Conservation (phyloP, 2,329 filamentous ascomycete species). For the Aureobasidium melanogenum region DNA sequence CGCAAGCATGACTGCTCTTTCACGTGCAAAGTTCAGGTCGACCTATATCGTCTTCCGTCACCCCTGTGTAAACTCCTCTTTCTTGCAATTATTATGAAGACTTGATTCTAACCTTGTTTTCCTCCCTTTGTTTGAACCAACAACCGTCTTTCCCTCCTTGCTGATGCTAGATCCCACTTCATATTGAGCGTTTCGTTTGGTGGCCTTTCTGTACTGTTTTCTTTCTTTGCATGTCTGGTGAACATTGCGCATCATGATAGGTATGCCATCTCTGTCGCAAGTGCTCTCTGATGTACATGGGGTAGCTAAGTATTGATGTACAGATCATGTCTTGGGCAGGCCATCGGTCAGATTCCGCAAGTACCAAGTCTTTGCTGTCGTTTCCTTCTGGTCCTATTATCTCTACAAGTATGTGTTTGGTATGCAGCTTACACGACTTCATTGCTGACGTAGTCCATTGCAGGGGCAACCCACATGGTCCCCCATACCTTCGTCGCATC, state of each 20-base stretch:
- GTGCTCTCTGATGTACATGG: not conserved
- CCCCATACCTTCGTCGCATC: constrained; percentile 61
- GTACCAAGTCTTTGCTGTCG: constrained; percentile 82
- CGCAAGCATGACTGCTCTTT: not conserved
- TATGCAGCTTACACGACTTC: constrained; percentile 14
- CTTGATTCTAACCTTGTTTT: not conserved
- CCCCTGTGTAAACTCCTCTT: not conserved
- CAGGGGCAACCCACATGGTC: constrained; percentile 81
- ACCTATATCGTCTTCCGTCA: not conserved
- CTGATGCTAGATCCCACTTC: not conserved
- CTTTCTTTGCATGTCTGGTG: not conserved
- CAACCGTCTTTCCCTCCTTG: not conserved
- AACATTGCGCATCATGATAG: constrained; percentile 5
- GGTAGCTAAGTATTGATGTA: not conserved
- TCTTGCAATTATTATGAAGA: not conserved
- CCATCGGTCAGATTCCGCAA: constrained; percentile 87
- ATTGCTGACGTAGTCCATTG: constrained; percentile 15
- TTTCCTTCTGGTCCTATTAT: constrained; percentile 86
- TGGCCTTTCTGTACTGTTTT: not conserved
- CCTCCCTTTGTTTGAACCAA: not conserved
- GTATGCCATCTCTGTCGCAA: not conserved
- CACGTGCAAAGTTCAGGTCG: not conserved
- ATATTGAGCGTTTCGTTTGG: not conserved
- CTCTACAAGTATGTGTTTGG: constrained; percentile 55
- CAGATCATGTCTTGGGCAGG: constrained; percentile 83